Percentiles rank a stretch among this genome's conserved stretches.
These are phyloP conservation scores for Teunomyces funiuensis DNA, from an alignment of 805 yeast genomes.

Conservation along the genomic window DNA sequence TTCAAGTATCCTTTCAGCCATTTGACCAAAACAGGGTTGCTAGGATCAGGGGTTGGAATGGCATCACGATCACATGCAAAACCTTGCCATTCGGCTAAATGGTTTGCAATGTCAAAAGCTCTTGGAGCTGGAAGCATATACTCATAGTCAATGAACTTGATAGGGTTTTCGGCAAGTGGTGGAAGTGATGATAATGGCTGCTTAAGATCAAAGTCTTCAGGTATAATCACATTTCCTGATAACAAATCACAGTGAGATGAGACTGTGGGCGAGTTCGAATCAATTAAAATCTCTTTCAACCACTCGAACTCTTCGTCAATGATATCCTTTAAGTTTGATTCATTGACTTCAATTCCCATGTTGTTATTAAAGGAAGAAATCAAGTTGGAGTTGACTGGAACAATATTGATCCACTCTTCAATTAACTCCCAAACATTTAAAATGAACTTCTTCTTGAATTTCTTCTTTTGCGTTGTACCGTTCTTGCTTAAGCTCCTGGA, in stretches of 20 bases:
- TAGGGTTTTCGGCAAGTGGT: slow-evolving; percentile 33
- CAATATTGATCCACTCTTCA: slow-evolving; percentile 59
- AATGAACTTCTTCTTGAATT: slow-evolving; percentile 28
- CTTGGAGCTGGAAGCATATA: slow-evolving; percentile 72
- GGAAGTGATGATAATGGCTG: slow-evolving; percentile 16
- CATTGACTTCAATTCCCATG: slow-evolving; percentile 17
- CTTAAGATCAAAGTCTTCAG: slow-evolving; percentile 30
- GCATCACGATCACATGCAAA: slow-evolving; percentile 63
- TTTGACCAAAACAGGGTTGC: slow-evolving; percentile 44
- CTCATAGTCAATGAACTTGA: slow-evolving; percentile 69
- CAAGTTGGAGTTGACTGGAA: slow-evolving; percentile 51
- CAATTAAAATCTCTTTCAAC: slow-evolving; percentile 43
- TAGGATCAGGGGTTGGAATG: slow-evolving; percentile 52
- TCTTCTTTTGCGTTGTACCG: slow-evolving; percentile 13
- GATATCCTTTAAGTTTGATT: slow-evolving; percentile 34
- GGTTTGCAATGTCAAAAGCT: slow-evolving; percentile 74
- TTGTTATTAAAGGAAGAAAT: slow-evolving; percentile 37
- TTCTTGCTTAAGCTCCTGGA: not conserved
- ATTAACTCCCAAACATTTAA: slow-evolving; percentile 60
- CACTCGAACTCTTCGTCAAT: slow-evolving; percentile 54
- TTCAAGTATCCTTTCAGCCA: slow-evolving; percentile 64
- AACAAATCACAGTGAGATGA: slow-evolving; percentile 71
- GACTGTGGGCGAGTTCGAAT: slow-evolving; percentile 51
- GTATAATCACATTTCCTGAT: slow-evolving; percentile 71
- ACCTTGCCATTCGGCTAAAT: slow-evolving; percentile 81